Base-by-base conservation (phyloP, 2,329 filamentous ascomycete species). In the Karstenula rhodostoma region DNA sequence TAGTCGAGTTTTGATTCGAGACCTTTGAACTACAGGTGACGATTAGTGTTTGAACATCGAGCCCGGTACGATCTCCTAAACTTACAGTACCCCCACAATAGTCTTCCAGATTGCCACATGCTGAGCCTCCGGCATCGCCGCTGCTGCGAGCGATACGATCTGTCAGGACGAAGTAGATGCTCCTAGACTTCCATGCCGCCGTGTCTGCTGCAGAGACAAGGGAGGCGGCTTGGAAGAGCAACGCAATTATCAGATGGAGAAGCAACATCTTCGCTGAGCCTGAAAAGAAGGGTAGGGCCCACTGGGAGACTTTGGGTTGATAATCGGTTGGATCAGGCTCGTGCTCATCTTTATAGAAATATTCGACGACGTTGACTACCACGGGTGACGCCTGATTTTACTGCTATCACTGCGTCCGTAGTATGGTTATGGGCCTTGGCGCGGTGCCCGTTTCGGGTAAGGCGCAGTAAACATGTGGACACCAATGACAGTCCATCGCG, bases 1-100 rank as follows among this genome's bases (percentile, higher is more conserved):
- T 85, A 85, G 65, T 84, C 82, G 9, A 85, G 73, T 25, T 81
- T 77, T 40, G 79, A 74, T 58, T 82, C 80, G 4, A 83, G 79
- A 8, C 83, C 82, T 62, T 78, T 75, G 78, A 81, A 85, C n/a
- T 56, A 19, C 1, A 48, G 10, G 10, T n/a, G 4, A 19, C 17
- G 9, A 29, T 56, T 6, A 56, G 53, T 43, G 10, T 37, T 8
- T 37, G 27, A 15, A 13, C 25, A 7, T 12, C 3, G n/a, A 27
- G 22, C 1, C 7, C n/a, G 12, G 17, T 7, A 43, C 10, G 37
- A 12, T 53, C 17, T 4, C 32, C 10, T 40, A 13, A 23, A 48
- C 44, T 42, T 40, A 56, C 53, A 23, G 82, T 84, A 10, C 83
- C 83, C 49, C 84, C 84, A 61, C 84, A 86, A 63, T 84, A 84